These are phyloP conservation scores for Pontederia crassipes DNA, from an alignment of 176 grass and related monocot genomes.

Conservation along the genomic window DNA sequence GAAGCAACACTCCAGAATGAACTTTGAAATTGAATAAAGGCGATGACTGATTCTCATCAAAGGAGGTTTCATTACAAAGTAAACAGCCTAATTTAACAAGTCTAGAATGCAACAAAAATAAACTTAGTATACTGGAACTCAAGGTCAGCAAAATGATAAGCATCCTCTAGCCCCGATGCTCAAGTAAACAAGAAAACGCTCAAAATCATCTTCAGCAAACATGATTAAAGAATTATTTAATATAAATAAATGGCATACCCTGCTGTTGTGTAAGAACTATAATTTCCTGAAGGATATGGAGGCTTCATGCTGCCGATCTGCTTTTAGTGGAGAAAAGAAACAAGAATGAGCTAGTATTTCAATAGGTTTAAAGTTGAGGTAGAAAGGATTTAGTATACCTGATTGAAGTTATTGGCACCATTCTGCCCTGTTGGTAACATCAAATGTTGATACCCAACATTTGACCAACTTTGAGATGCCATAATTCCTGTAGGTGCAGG, in stretches of 20 bases:
- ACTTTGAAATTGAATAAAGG: background rate
- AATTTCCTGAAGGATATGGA: background rate
- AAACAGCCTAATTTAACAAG: background rate
- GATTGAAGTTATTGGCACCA: slow-evolving; percentile 28
- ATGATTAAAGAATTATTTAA: background rate
- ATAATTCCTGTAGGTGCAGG: slow-evolving; percentile 29
- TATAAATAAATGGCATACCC: background rate
- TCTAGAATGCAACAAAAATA: background rate
- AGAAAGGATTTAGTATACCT: slow-evolving; percentile 18
- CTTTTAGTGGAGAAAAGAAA: background rate
- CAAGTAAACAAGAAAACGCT: background rate
- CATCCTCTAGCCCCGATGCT: background rate
- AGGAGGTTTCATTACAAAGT: background rate
- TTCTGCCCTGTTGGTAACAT: slow-evolving; percentile 35
- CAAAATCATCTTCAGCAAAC: background rate
- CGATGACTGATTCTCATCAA: background rate
- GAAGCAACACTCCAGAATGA: background rate
- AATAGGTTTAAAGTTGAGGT: background rate
- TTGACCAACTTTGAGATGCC: slow-evolving; percentile 48
- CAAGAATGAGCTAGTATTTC: slow-evolving; percentile 4
- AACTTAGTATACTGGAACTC: background rate
- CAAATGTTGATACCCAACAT: slow-evolving; percentile 53
- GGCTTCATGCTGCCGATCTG: background rate
- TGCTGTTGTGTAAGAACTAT: background rate
- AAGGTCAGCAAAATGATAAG: background rate